phyloP scores from a whole-genome alignment of 371 early-diverging fungal genomes.

The Apophysomyces sp. region DNA sequence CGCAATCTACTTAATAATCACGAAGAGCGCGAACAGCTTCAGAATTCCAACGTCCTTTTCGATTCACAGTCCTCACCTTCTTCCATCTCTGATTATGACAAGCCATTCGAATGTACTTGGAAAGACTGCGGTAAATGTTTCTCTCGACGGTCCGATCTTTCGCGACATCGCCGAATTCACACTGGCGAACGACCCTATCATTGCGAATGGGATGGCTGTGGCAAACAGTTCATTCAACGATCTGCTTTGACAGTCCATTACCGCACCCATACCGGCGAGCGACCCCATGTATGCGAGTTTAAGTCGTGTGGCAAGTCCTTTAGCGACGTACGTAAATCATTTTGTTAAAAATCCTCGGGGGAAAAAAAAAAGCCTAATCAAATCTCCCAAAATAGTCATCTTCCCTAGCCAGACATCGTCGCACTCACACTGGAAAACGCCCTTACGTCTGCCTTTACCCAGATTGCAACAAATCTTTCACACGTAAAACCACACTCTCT shows the following conservation, averaged over 20 bases:
- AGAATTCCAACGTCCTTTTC: slow-evolving; percentile 9
- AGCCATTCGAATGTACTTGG: slow-evolving; percentile 71
- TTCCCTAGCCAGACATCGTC: slow-evolving; percentile 48
- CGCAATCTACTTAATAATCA: slow-evolving; percentile 42
- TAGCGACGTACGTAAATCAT: slow-evolving; percentile 52
- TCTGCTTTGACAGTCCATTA: slow-evolving; percentile 67
- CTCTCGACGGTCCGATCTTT: slow-evolving; percentile 78
- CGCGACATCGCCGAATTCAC: slow-evolving; percentile 76
- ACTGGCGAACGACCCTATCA: slow-evolving; percentile 74
- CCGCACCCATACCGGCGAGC: slow-evolving; percentile 70
- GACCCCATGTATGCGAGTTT: slow-evolving; percentile 46
- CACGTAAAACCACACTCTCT: slow-evolving; percentile 69
- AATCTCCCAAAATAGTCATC: slow-evolving; percentile 29
- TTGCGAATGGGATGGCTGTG: slow-evolving; percentile 58
- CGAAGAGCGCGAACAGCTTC: slow-evolving; percentile 16
- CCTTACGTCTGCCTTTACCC: slow-evolving; percentile 50
- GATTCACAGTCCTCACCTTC: slow-evolving; percentile 3
- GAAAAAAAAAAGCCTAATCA: background rate
- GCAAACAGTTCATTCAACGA: slow-evolving; percentile 66
- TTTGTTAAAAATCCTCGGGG: background rate
- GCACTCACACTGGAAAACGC: slow-evolving; percentile 51
- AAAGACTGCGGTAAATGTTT: slow-evolving; percentile 69
- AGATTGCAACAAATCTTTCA: slow-evolving; percentile 60
- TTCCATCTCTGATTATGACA: slow-evolving; percentile 28
- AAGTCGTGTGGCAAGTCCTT: slow-evolving; percentile 57